Conservation (phyloP, 2,329 filamentous ascomycete species). For the Penicillium sp. region DNA sequence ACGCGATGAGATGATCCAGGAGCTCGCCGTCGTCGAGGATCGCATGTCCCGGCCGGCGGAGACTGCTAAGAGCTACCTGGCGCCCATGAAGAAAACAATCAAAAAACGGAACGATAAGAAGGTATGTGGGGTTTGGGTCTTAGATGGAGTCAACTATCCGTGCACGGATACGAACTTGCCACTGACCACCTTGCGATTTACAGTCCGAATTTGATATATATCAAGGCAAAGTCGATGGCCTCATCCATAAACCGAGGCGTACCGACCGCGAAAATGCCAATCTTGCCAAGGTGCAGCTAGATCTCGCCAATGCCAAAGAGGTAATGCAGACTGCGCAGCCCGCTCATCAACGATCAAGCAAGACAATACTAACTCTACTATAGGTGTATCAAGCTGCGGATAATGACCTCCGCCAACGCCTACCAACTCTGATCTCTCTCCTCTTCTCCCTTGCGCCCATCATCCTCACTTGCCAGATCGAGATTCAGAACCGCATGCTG, state of each 20-base stretch:
- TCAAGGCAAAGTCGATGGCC: conserved; percentile 70
- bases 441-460: conserved; percentile 75
- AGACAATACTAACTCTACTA: conserved; percentile 14
- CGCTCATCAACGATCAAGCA: neutral
- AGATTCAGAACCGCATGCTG: conserved; percentile 77
- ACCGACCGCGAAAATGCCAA: conserved; percentile 74
- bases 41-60: conserved; percentile 72
- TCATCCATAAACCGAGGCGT: conserved; percentile 70
- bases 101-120: conserved; percentile 84
- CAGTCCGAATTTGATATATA: conserved; percentile 79
- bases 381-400: conserved; percentile 77
- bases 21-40: conserved; percentile 71
- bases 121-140: conserved; percentile 36
- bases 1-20: conserved; percentile 71
- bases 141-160: neutral
- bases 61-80: conserved; percentile 69
- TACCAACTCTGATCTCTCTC: conserved; percentile 73
- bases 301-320: conserved; percentile 68
- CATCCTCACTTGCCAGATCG: conserved; percentile 70
- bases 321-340: conserved; percentile 45
- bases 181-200: neutral
- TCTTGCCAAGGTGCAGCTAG: conserved; percentile 72
- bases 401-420: conserved; percentile 69
- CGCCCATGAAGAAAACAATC: conserved; percentile 77
- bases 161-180: neutral